Percentiles rank a stretch among this genome's conserved stretches.
phyloP scores from a whole-genome alignment of 129 eudicot species.

The Smallanthus sonchifolius region DNA sequence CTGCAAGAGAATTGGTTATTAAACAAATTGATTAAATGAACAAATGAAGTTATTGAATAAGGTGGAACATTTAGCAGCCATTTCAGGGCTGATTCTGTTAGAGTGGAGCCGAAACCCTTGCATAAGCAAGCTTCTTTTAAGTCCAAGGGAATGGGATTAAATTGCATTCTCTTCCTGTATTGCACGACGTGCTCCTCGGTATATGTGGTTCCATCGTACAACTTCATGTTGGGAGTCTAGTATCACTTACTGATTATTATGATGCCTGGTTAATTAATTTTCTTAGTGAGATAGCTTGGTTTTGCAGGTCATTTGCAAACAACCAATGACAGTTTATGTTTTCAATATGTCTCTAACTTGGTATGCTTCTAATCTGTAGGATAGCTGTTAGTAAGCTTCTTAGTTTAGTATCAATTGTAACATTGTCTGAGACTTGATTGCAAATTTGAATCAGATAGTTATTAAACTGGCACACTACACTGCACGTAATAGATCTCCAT shows the following conservation, averaged over 20 bases:
- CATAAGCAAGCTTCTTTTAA: too few species aligned
- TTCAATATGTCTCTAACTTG: conserved; percentile 82
- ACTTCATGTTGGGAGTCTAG: too few species aligned
- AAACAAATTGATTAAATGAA: too few species aligned
- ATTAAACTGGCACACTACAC: not conserved
- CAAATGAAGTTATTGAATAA: too few species aligned
- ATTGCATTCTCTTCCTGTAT: too few species aligned
- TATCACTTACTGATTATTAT: not conserved
- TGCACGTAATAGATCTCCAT: not conserved
- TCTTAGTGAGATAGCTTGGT: conserved; percentile 18
- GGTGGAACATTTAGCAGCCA: too few species aligned
- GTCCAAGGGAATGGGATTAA: too few species aligned
- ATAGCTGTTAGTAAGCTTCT: not conserved
- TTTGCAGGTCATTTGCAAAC: conserved; percentile 78
- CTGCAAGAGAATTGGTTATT: too few species aligned
- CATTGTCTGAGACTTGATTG: not conserved
- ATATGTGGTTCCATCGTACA: too few species aligned
- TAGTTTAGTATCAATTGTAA: not conserved
- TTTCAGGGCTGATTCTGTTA: too few species aligned
- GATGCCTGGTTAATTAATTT: not conserved
- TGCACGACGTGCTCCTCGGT: too few species aligned
- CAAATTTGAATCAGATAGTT: not conserved
- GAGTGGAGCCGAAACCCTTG: too few species aligned
- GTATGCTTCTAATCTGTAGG: conserved; percentile 28
- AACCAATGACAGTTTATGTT: conserved; percentile 80